A percentile compares a stretch with the other conserved stretches of the same genome.
Conservation (phyloP, 2,329 filamentous ascomycete species). For the Diaporthe ampelina region DNA sequence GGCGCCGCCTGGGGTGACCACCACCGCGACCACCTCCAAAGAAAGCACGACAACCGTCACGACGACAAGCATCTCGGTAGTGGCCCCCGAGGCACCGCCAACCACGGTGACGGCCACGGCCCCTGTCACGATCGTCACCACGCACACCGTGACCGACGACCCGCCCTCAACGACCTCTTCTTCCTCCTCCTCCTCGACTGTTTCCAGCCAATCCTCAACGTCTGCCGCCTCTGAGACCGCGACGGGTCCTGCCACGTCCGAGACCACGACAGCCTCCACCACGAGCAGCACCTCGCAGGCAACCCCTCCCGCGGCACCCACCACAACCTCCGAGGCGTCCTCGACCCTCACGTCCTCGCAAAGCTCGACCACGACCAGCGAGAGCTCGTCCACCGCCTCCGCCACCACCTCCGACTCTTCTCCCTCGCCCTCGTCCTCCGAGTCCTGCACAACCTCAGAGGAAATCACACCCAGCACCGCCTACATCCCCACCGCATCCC, state of each 20-base stretch:
- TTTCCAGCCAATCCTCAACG: background rate
- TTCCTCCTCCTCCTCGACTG: background rate
- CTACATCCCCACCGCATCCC: background rate
- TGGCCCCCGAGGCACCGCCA: slow-evolving; percentile 23
- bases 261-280: background rate
- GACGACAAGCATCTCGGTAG: slow-evolving; percentile 33
- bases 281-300: background rate
- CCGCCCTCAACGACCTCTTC: slow-evolving; percentile 4
- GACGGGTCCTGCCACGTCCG: background rate
- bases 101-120: slow-evolving; percentile 7
- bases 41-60: slow-evolving; percentile 31
- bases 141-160: slow-evolving; percentile 32
- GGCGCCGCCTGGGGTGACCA: slow-evolving; percentile 20
- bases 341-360: background rate
- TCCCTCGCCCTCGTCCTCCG: background rate
- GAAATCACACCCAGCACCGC: background rate
- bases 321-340: background rate
- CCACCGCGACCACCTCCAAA: slow-evolving; percentile 20
- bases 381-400: background rate
- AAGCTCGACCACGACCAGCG: background rate
- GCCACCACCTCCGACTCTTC: background rate
- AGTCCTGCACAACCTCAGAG: background rate
- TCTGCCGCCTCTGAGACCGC: background rate
- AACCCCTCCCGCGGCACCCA: background rate
- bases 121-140: slow-evolving; percentile 34